These are phyloP conservation scores for Wickerhamomyces sydowiorum DNA, from an alignment of 805 yeast species.

Conservation along the genomic window DNA sequence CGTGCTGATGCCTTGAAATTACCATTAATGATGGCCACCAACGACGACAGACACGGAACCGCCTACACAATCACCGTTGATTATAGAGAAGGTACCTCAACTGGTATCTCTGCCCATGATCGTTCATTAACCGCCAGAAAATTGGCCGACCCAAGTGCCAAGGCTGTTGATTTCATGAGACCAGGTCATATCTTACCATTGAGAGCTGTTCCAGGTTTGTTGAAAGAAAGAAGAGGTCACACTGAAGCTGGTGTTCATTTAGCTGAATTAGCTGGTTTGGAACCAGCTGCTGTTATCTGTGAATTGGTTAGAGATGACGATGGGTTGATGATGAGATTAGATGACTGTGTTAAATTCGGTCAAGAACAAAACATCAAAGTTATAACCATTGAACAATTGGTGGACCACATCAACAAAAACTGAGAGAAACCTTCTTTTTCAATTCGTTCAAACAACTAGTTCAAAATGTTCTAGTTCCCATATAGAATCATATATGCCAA, in stretches of 20 bases:
- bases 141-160: constrained; percentile 56
- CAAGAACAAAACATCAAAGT: constrained; percentile 56
- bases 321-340: constrained; percentile 92
- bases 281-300: constrained; percentile 88
- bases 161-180: constrained; percentile 64
- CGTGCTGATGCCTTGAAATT: constrained; percentile 77
- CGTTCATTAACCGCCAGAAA: constrained; percentile 75
- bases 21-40: constrained; percentile 57
- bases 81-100: constrained; percentile 81
- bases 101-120: constrained; percentile 95
- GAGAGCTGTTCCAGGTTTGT: constrained; percentile 83
- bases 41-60: constrained; percentile 86
- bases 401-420: constrained; percentile 36
- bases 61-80: constrained; percentile 96
- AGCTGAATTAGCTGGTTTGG: constrained; percentile 66
- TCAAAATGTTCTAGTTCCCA: no score
- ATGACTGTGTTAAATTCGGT: constrained; percentile 74
- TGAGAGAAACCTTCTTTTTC: background rate
- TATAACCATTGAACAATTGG: constrained; percentile 73
- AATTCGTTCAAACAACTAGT: background rate
- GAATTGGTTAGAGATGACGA: constrained; percentile 91
- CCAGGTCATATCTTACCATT: constrained; percentile 96
- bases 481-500: no score
- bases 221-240: constrained; percentile 82
- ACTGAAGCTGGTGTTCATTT: constrained; percentile 96